A percentile compares a stretch with the other conserved stretches of the same genome.
phyloP scores from a whole-genome alignment of 1,284 basidiomycete genomes.

The Inonotus obliquus region DNA sequence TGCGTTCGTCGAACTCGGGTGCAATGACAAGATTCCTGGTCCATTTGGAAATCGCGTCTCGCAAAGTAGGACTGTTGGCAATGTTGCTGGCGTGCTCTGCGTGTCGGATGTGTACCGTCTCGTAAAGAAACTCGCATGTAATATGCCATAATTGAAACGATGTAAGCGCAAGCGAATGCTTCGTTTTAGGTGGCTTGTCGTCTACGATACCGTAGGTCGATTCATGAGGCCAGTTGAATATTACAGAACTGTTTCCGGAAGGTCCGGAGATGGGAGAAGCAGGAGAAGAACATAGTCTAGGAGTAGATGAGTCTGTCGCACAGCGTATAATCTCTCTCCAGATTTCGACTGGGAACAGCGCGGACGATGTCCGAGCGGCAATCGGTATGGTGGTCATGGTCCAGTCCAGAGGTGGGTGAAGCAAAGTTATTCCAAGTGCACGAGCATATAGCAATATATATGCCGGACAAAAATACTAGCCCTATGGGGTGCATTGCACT shows the following conservation, averaged over 20 bases:
- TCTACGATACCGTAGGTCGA: not conserved
- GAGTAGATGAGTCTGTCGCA: not conserved
- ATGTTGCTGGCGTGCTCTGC: conserved; percentile 8
- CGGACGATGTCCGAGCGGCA: not conserved
- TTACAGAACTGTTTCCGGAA: not conserved
- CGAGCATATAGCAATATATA: not conserved
- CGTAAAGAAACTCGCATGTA: conserved; percentile 11
- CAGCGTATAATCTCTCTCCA: conserved; percentile 9
- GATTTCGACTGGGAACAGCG: conserved; percentile 8
- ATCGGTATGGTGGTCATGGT: not conserved
- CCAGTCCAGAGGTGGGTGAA: not conserved
- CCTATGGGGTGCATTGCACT: not conserved
- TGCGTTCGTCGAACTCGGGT: not conserved
- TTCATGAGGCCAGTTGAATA: conserved; percentile 2
- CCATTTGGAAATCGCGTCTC: conserved; percentile 1
- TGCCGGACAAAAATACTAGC: not conserved
- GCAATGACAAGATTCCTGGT: conserved; percentile 4
- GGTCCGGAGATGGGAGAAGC: not conserved
- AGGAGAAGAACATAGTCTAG: not conserved
- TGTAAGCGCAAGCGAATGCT: conserved; percentile 3
- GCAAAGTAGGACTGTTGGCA: conserved; percentile 1
- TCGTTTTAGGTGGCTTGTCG: not conserved
- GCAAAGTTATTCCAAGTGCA: not conserved
- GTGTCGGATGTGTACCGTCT: not conserved
- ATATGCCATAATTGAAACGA: conserved; percentile 13